Conservation (phyloP, 2,329 filamentous ascomycete species). For the Claviceps sp. region DNA sequence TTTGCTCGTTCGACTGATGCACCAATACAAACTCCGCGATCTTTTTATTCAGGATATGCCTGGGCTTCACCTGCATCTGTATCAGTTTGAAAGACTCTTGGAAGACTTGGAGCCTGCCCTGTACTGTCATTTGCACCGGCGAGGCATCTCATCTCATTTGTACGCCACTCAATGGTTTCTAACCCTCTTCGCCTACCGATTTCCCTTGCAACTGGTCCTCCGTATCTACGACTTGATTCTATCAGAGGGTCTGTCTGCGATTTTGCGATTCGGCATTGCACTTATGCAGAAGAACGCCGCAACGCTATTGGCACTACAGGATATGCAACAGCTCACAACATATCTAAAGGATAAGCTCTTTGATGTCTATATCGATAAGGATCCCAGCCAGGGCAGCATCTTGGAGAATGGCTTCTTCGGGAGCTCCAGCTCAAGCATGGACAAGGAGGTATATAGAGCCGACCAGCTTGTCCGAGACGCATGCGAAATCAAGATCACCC, state of each 20-base stretch:
- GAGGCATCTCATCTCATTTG: conserved; percentile 76
- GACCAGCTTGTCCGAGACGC: conserved; percentile 90
- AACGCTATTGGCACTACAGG: conserved; percentile 67
- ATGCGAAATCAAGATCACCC: conserved; percentile 72
- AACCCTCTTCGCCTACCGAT: conserved; percentile 95
- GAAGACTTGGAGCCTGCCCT: conserved; percentile 90
- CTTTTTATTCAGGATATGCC: conserved; percentile 95
- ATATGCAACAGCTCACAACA: conserved; percentile 78
- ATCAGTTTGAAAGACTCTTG: conserved; percentile 86
- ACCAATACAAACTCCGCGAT: conserved; percentile 84
- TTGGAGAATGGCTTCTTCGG: conserved; percentile 97
- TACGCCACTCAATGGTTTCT: conserved; percentile 99
- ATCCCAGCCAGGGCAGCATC: conserved; percentile 82
- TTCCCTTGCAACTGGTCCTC: conserved; percentile 88
- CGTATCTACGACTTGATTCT: conserved; percentile 94
- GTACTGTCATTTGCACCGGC: conserved; percentile 83
- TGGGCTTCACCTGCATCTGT: conserved; percentile 81
- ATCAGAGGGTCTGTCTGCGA: conserved; percentile 83
- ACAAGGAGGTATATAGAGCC: conserved; percentile 92
- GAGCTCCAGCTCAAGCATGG: conserved; percentile 71
- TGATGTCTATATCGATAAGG: conserved; percentile 91
- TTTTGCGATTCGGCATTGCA: conserved; percentile 87
- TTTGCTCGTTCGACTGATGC: conserved; percentile 86
- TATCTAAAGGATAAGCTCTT: conserved; percentile 92
- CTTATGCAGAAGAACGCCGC: conserved; percentile 90